These are phyloP conservation scores for Juglanconis sp. DNA, from an alignment of 2,329 filamentous ascomycete genomes.

Conservation along the genomic window DNA sequence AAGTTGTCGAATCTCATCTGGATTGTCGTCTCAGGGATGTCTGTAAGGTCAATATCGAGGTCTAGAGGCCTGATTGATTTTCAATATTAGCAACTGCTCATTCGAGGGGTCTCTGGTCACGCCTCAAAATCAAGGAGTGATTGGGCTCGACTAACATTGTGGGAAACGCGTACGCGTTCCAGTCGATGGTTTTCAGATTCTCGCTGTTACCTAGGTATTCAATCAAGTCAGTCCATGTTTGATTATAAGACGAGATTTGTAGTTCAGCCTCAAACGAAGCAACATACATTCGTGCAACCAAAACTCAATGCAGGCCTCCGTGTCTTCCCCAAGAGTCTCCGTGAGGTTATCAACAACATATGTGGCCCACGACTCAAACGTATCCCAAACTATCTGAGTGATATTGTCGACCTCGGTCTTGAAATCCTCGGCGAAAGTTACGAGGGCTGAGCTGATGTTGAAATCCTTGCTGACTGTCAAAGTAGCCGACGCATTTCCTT, in stretches of 20 bases:
- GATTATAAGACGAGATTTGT: not conserved
- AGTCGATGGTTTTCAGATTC: slow-evolving; percentile 24
- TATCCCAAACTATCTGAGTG: slow-evolving; percentile 19
- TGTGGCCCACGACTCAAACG: slow-evolving; percentile 20
- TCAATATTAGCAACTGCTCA: slow-evolving; percentile 8
- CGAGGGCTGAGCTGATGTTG: slow-evolving; percentile 33
- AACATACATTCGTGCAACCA: too few species aligned
- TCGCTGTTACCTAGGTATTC: not conserved
- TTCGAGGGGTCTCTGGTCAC: slow-evolving; percentile 12
- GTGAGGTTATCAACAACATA: slow-evolving; percentile 30
- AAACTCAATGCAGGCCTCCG: slow-evolving; percentile 19
- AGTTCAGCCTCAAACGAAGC: not conserved
- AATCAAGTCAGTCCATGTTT: not conserved
- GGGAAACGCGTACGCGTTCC: slow-evolving; percentile 32
- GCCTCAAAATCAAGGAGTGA: not conserved
- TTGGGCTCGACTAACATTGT: slow-evolving; percentile 21
- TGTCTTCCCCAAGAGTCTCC: slow-evolving; percentile 25
- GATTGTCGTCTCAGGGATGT: slow-evolving; percentile 41
- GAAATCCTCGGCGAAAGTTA: slow-evolving; percentile 32
- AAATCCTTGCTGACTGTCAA: slow-evolving; percentile 40
- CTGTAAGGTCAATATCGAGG: slow-evolving; percentile 41
- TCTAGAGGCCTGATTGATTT: slow-evolving; percentile 28
- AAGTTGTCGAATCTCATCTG: slow-evolving; percentile 47
- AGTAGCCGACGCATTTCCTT: slow-evolving; percentile 40
- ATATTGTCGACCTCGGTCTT: slow-evolving; percentile 31